Base-by-base conservation (phyloP, 345 rosid species). In the Euclidium syriacum region DNA sequence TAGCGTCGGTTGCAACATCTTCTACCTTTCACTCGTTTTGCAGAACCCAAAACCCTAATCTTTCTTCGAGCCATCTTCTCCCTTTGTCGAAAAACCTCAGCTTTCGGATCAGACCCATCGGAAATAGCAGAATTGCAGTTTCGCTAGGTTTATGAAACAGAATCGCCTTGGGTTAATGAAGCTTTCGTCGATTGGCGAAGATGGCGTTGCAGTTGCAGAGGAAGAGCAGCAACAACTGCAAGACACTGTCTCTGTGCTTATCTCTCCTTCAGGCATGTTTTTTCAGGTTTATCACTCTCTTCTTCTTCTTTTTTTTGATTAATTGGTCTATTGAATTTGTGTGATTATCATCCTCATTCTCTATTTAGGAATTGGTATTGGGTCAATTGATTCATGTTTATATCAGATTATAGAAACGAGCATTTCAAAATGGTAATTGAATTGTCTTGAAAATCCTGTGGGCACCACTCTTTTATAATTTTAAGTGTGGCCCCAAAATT, bases 261-360 rank as follows among this genome's bases (percentile, higher is more conserved):
- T 92, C 64, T 89, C 98, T 62, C 80, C 98, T 72, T 83, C 96
- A 14, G 98, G 86, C 77, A 80, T 92, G 96, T 75, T 54, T 61
- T 86, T 92, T 70, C 91, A 85, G 89, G 98, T 86, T 18, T 23
- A 10, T 46, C 11, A 27, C 25, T 41, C 50, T 29, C 39, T 25
- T 29, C 22, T 18, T 57, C 14, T 46, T n/a, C n/a, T n/a, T n/a
- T n/a, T n/a, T 9, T 3, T 20, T 64, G 25, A 24, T 35, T 9
- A 16, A 25, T 26, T 25, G 2, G 12, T 39, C 46, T 1, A 16
- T 5, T 32, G 43, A n/a, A 0, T 14, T 30, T 51, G 9, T 51
- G 34, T 51, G 39, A 25, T 32, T 50, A 18, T 23, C 43, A 19
- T 38, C 26, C 22, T 63, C 32, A 39, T 3, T 40, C 30, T 51